Evolutionary conservation across 140 eudicot species (phyloP), one percentile per base, ranked within the genome.

Genomic region (Stevia rebaudiana): DNA sequence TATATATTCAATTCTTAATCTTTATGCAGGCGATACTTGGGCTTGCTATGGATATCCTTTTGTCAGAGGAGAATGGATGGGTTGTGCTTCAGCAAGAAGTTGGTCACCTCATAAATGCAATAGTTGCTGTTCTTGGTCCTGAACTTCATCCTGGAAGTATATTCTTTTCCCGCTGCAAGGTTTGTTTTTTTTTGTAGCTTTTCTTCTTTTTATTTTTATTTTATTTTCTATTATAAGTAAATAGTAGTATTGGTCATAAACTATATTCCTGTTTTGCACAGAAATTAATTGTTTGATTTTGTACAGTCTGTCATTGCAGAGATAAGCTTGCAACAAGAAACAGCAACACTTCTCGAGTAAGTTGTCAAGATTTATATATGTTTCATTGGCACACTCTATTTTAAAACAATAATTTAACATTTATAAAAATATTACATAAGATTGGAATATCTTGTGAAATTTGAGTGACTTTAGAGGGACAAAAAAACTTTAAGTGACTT

Each of bases 121-220:
- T 92, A 68, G 98, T 92, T 79, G 96, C 98, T 75, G 95, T 92
- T 67, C 84, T 88, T 70, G 98, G 98, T 68, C 98, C 98, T 47
- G 98, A 92, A 74, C 96, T 92, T 77, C 76, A 91, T 47, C 96
- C 98, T 47, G 98, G 95, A 74, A 92, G 98, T 81, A 88, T 80
- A 59, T 92, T 92, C 67, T 92, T 92, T 78, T 92, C 98, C 23
- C 98, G 96, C 65, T 88, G 96, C 95, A 92, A 88, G 98, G 98
- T 90, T 46, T 57, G 64, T 74, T 31, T 24, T 19, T 31, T 19
- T 19, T 17, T 18, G 7, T 28, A 16, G 19, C n/a, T 23, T 61
- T 51, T 35, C 37, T 13, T 44, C 24, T 22, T 5, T 35, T 36
- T 70, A 8, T 36, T 49, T 44, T 35, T n/a, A n/a, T n/a, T n/a